Evolutionary conservation across 371 early-diverging fungal genomes (phyloP).

Genomic region (Mucor piriformis): DNA sequence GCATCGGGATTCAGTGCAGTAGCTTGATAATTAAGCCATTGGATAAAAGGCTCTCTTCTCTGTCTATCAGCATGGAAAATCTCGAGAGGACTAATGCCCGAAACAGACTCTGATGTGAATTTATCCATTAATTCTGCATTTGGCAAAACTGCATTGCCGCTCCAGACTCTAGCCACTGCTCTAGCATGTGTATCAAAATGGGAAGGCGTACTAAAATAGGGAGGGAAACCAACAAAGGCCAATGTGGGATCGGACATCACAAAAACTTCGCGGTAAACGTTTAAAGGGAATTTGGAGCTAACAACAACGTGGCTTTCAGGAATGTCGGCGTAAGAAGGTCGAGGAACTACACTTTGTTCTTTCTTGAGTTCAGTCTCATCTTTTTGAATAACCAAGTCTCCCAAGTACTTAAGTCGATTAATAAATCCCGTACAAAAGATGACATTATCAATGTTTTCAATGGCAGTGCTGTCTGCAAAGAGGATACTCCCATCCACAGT

Average conservation of each 20-base stretch:
- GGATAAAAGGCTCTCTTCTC: slow-evolving; percentile 19
- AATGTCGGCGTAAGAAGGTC: slow-evolving; percentile 6
- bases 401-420: slow-evolving; percentile 54
- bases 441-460: slow-evolving; percentile 59
- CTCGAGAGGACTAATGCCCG: slow-evolving; percentile 9
- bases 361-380: slow-evolving; percentile 8
- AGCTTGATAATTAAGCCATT: slow-evolving; percentile 45
- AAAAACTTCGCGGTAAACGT: slow-evolving; percentile 39
- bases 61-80: slow-evolving; percentile 7
- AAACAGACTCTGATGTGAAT: slow-evolving; percentile 13
- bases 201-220: slow-evolving; percentile 18
- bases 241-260: slow-evolving; percentile 40
- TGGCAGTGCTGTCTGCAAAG: slow-evolving; percentile 61
- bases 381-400: slow-evolving; percentile 23
- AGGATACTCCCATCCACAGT: slow-evolving; percentile 31
- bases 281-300: slow-evolving; percentile 15
- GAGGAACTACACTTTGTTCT: background rate
- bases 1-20: background rate
- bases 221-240: slow-evolving; percentile 35
- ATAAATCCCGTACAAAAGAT: slow-evolving; percentile 71
- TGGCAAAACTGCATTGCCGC: slow-evolving; percentile 34
- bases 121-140: slow-evolving; percentile 22
- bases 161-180: slow-evolving; percentile 45
- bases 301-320: slow-evolving; percentile 17
- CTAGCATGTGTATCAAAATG: slow-evolving; percentile 41